These are phyloP conservation scores for Wickerhamomyces rabaulensis DNA, from an alignment of 805 yeast species.

Conservation along the genomic window DNA sequence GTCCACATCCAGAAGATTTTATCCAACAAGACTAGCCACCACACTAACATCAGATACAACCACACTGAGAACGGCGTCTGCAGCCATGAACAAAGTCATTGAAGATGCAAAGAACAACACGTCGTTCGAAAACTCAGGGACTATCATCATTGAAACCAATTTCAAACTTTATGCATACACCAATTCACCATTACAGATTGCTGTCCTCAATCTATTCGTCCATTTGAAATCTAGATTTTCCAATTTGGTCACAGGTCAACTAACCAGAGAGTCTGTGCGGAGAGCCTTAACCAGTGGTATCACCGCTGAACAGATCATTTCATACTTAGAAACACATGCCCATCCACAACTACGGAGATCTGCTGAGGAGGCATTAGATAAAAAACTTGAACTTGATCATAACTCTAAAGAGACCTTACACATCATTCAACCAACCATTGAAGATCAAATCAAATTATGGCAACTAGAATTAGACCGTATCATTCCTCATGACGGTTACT, in stretches of 20 bases:
- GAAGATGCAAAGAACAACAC: conserved; percentile 26
- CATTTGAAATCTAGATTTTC: conserved; percentile 80
- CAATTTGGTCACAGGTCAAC: conserved; percentile 89
- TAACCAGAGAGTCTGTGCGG: conserved; percentile 88
- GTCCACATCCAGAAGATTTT: conserved; percentile 58
- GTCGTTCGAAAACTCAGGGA: conserved; percentile 42
- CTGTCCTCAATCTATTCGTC: conserved; percentile 83
- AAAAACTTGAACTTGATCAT: conserved; percentile 54
- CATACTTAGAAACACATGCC: conserved; percentile 86
- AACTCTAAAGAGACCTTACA: conserved; percentile 48
- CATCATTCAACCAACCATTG: conserved; percentile 90
- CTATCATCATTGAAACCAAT: conserved; percentile 87
- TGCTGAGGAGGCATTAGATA: conserved; percentile 65
- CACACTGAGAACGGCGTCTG: conserved; percentile 65
- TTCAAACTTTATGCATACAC: conserved; percentile 91
- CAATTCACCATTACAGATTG: conserved; percentile 90
- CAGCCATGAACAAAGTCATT: conserved; percentile 68
- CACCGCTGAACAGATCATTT: conserved; percentile 89
- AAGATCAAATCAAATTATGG: conserved; percentile 94
- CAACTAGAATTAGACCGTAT: conserved; percentile 93
- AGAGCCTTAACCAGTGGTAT: conserved; percentile 83
- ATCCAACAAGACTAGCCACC: conserved; percentile 88
- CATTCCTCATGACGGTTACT: conserved; percentile 76
- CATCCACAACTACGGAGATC: conserved; percentile 82
- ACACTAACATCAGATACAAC: conserved; percentile 82